Percentiles rank a stretch among this genome's conserved stretches.
phyloP scores from a whole-genome alignment of 257 asterid species.

The Ehretia macrophylla region DNA sequence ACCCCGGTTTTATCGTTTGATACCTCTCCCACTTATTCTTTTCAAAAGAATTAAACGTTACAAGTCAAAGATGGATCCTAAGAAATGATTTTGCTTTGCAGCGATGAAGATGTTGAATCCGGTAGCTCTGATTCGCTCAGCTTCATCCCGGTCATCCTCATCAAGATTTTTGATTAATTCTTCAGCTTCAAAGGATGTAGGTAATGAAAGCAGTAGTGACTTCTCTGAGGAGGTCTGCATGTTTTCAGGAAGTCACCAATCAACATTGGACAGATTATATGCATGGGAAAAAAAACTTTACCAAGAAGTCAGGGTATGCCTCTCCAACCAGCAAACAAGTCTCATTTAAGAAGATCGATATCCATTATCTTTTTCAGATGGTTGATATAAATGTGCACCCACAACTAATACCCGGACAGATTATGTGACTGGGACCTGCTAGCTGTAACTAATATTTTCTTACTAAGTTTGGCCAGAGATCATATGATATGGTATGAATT shows the following conservation, averaged over 20 bases:
- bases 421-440: neutral
- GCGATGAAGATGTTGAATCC: slow-evolving; percentile 91
- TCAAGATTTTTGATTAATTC: slow-evolving; percentile 60
- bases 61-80: neutral
- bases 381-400: neutral
- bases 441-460: neutral
- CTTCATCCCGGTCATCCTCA: slow-evolving; percentile 74
- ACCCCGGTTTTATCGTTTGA: neutral
- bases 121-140: slow-evolving; percentile 72
- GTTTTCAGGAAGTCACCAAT: slow-evolving; percentile 74
- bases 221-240: slow-evolving; percentile 56
- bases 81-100: slow-evolving; percentile 25
- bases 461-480: neutral
- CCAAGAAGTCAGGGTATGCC: slow-evolving; percentile 87
- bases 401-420: neutral
- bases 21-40: neutral
- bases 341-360: neutral
- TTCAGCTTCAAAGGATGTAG: slow-evolving; percentile 57
- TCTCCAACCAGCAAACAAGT: slow-evolving; percentile 10
- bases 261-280: slow-evolving; percentile 77
- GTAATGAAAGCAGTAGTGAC: slow-evolving; percentile 62
- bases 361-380: neutral
- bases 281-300: slow-evolving; percentile 98
- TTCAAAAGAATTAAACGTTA: neutral
- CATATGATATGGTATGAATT: neutral